These are phyloP conservation scores for Pythium pectinolyticum DNA, from an alignment of 352 stramenopile species.

Conservation along the genomic window DNA sequence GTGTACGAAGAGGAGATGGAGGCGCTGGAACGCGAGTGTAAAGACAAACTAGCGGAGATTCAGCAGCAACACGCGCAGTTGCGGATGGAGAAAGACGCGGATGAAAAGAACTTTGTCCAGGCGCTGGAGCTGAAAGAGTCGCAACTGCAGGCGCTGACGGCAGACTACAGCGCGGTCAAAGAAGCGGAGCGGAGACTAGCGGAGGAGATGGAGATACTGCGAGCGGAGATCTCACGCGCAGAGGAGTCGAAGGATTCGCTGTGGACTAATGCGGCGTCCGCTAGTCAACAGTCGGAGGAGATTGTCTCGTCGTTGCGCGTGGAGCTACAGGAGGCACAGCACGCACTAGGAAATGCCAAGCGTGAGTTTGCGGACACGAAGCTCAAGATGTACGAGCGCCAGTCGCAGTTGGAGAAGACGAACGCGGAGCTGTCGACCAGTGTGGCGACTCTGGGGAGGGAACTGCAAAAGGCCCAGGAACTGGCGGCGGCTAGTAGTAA, in stretches of 20 bases:
- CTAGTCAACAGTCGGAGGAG: constrained; percentile 67
- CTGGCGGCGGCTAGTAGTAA: not conserved
- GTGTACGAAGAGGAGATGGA: constrained; percentile 79
- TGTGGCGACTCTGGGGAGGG: constrained; percentile 62
- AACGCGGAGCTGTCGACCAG: constrained; percentile 71
- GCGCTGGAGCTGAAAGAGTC: constrained; percentile 72
- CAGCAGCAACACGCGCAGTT: constrained; percentile 50
- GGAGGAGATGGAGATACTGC: constrained; percentile 43
- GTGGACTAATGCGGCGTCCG: constrained; percentile 65
- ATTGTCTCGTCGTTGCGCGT: constrained; percentile 55
- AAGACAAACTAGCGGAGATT: constrained; percentile 60
- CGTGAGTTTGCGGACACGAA: constrained; percentile 65
- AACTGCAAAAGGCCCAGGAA: constrained; percentile 52
- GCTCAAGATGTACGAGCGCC: constrained; percentile 65
- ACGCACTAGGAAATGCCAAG: constrained; percentile 57
- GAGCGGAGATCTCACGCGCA: constrained; percentile 44
- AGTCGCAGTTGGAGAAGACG: constrained; percentile 72
- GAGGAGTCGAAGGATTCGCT: constrained; percentile 69
- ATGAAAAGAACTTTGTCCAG: constrained; percentile 76
- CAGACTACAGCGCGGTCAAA: constrained; percentile 41
- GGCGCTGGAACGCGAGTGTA: constrained; percentile 74
- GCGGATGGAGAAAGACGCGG: constrained; percentile 59
- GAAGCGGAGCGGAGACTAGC: constrained; percentile 38
- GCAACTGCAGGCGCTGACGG: constrained; percentile 46
- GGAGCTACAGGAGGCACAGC: constrained; percentile 70